These are phyloP conservation scores for Angomonas deanei DNA, from an alignment of 208 protist species.

Conservation along the genomic window DNA sequence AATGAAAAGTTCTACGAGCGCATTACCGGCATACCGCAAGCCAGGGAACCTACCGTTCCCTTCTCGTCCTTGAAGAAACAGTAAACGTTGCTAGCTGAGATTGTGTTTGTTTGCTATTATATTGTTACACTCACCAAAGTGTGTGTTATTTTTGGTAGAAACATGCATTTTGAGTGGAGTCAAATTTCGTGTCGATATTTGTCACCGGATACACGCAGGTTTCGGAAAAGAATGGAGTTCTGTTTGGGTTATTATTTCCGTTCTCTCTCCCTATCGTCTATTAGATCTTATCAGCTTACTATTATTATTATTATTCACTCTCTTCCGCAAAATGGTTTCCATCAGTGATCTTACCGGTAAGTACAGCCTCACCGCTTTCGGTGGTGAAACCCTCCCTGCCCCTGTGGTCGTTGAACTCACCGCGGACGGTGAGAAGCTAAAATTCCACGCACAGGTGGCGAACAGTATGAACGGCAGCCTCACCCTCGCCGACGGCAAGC, in stretches of 20 bases:
- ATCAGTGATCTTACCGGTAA: slow-evolving; percentile 2
- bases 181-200: too few species aligned
- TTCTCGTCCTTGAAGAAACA: too few species aligned
- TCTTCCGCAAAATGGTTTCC: not conserved
- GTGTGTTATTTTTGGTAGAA: too few species aligned
- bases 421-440: not conserved
- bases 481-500: not conserved
- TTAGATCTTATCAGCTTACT: not conserved
- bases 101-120: too few species aligned
- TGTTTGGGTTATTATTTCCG: not conserved
- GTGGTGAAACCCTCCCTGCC: not conserved
- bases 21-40: too few species aligned
- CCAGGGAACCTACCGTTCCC: too few species aligned
- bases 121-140: too few species aligned
- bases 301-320: not conserved
- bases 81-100: too few species aligned
- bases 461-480: not conserved
- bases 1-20: too few species aligned
- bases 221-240: not conserved
- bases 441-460: not conserved
- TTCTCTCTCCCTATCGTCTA: not conserved
- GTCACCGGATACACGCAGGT: too few species aligned
- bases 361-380: not conserved
- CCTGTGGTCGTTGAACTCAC: not conserved
- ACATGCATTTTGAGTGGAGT: too few species aligned